phyloP scores from a whole-genome alignment of 345 rosid species.

The Hypericum perforatum region DNA sequence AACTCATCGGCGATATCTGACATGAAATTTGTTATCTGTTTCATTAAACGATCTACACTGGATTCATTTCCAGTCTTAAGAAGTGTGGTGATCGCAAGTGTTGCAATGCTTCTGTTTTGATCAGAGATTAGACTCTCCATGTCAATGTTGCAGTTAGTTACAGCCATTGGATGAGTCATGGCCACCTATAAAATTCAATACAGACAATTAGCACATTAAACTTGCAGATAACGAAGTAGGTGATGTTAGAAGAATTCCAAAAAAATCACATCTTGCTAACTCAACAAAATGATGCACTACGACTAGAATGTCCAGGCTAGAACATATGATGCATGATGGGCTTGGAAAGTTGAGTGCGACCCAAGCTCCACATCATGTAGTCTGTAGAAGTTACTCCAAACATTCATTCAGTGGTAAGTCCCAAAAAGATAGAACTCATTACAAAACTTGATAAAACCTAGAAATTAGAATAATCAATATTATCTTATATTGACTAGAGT shows the following conservation, averaged over 20 bases:
- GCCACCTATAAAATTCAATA: conserved; percentile 59
- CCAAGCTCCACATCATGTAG: neutral
- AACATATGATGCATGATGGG: no score
- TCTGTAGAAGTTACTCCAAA: no score
- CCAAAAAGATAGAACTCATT: no score
- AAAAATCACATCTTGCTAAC: no score
- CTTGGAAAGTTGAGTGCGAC: neutral
- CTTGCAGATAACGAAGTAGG: neutral
- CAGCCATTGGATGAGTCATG: conserved; percentile 99
- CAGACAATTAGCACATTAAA: neutral
- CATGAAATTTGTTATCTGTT: conserved; percentile 97
- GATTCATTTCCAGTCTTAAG: conserved; percentile 98
- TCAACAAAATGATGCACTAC: no score
- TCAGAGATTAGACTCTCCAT: conserved; percentile 98
- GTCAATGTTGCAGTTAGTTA: conserved; percentile 96
- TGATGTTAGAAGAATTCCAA: no score
- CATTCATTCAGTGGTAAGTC: no score
- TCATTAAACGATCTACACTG: conserved; percentile 96
- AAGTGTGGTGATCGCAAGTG: conserved; percentile 95
- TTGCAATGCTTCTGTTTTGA: conserved; percentile 97
- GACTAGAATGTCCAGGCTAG: no score
- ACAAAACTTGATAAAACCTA: no score
- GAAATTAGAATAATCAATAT: no score
- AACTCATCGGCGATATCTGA: conserved; percentile 98
- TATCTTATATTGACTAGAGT: no score